Evolutionary conservation across 148 eudicot species (phyloP), one percentile per base, ranked within the genome.

Genomic region (Chenopodium suecicum): DNA sequence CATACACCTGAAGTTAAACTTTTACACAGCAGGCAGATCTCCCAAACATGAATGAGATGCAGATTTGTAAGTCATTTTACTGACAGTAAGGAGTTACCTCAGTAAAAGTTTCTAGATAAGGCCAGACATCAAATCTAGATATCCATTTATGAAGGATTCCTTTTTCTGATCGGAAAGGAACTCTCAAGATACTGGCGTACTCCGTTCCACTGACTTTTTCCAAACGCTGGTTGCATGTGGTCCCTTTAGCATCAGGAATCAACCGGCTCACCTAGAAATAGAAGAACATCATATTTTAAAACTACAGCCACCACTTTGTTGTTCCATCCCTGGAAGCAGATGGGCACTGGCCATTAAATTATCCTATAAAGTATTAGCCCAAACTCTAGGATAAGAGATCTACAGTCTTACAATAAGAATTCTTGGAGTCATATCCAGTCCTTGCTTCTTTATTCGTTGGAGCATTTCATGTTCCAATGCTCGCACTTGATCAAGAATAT

Each of bases 61-160:
- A 1, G 67, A 75, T 47, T 16, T 7, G 4, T 25, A 68, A 16
- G 69, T 9, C 54, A 23, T 41, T 83, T 66, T n/a, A 20, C 73
- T 12, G 29, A 29, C 14, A 74, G 31, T 25, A 16, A 76, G 34
- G 17, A 34, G 34, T 86, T 89, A 94, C 99, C 99, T 94, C 93
- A 19, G 98, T 81, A 87, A 89, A 94, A 22, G 74, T 90, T 87
- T 97, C 99, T 78, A 97, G 86, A 84, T 92, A 97, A 60, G 99
- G 99, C 99, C 99, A 97, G 14, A 97, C 90, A 83, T 97, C 99
- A 79, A 97, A 97, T 82, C 99, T 90, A 83, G 99, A 97, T 60
- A 97, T 90, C 99, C 99, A 97, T 86, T 97, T 90, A 67, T 79
- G 93, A 85, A 97, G 95, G 81, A 92, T 69, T 41, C 99, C 99